phyloP scores from a whole-genome alignment of 768 basidiomycete species.

The Tricholoma furcatifolium region DNA sequence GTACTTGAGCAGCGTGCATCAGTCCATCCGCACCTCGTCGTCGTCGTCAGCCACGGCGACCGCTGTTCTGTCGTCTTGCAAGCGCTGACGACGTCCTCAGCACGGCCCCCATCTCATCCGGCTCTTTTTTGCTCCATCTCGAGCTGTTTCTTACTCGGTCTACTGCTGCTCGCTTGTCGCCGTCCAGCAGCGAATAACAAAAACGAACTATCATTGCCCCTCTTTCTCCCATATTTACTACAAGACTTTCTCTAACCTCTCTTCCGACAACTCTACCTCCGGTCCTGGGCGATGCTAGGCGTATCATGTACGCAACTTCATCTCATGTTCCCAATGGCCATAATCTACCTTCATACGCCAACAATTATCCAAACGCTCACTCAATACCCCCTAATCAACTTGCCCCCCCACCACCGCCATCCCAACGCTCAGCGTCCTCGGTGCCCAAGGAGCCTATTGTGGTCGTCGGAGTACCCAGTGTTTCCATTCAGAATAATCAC shows the following conservation, averaged over 20 bases:
- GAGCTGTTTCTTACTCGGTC: constrained; percentile 18
- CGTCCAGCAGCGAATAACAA: constrained; percentile 17
- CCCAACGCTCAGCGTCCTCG: constrained; percentile 28
- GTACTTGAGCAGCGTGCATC: constrained; percentile 13
- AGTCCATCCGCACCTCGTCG: constrained; percentile 10
- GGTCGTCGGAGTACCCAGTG: constrained; percentile 74
- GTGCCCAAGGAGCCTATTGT: constrained; percentile 58
- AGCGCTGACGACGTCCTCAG: too few species aligned
- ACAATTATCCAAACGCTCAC: constrained; percentile 27
- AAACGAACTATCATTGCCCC: constrained; percentile 9
- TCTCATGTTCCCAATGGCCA: constrained; percentile 45
- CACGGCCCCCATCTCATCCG: constrained; percentile 1
- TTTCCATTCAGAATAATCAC: constrained; percentile 65
- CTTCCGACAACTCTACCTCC: constrained; percentile 29
- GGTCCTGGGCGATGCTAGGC: constrained; percentile 51
- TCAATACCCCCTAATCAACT: constrained; percentile 30
- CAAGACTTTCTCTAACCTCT: constrained; percentile 15
- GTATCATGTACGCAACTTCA: constrained; percentile 57
- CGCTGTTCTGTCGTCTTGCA: background rate
- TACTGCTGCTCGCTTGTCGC: constrained; percentile 19
- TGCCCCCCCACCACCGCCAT: constrained; percentile 23
- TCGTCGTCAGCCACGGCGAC: constrained; percentile 17
- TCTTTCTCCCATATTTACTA: constrained; percentile 22
- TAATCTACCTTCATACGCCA: constrained; percentile 34
- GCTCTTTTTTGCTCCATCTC: constrained; percentile 12